Evolutionary conservation across 2,329 filamentous ascomycete genomes (phyloP), one percentile per base, ranked within the genome.

Genomic region (Pyrenochaeta sp.): DNA sequence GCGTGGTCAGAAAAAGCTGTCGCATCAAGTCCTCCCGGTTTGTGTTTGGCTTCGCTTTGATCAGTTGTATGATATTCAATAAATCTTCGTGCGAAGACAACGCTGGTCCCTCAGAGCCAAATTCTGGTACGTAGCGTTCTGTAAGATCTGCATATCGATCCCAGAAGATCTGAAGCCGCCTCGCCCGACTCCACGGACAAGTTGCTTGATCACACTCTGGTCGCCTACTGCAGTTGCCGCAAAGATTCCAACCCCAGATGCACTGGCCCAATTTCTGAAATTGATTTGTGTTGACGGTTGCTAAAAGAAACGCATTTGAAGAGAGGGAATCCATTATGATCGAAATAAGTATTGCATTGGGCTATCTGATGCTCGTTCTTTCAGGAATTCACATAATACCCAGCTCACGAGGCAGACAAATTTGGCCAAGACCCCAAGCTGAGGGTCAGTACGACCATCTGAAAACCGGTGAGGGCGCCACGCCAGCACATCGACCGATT

Each of bases 181-280:
- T 35, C n/a, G 47, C 32, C 28, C 41, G 21, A 13, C 36, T 36
- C 41, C 47, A 45, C 3, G 32, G 29, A 28, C 47, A 46, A 5
- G 17, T 11, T 3, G 13, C 6, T n/a, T 38, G 2, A n/a, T 9
- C 8, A 15, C 47, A 46, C 13, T 26, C 13, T 4, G 19, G 6
- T n/a, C 29, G 6, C n/a, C 34, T 29, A 23, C 20, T n/a, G 32
- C 45, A 48, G 17, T 7, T 10, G 7, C 26, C 41, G 30, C 45
- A 48, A 2, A 41, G 15, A n/a, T 44, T 7, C 39, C 44, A 48
- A 1, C 17, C 15, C 45, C 29, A 48, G 8, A 44, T 19, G 27
- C 9, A 22, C 18, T 26, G 29, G 20, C 35, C 26, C 4, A 49
- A 10, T 4, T 21, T 19, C 17, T 44, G 42, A 11, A 51, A 14